Conservation (phyloP, 208 protist species). For the Trypanosoma vivax region DNA sequence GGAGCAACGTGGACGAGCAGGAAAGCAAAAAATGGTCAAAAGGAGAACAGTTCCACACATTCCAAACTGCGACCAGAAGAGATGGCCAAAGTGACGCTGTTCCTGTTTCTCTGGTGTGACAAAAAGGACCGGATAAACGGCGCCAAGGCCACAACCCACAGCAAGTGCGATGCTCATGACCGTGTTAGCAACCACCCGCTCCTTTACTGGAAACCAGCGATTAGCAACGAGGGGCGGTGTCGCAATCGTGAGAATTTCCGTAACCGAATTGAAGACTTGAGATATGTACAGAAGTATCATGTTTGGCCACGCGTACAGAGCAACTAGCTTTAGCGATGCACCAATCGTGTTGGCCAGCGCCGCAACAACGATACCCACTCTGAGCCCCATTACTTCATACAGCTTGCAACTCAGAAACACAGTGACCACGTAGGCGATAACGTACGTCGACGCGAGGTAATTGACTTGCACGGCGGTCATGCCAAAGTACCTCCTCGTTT, state of each 20-base stretch:
- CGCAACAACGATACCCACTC: constrained; percentile 42
- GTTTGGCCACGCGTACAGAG: constrained; percentile 55
- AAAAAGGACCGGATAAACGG: constrained; percentile 64
- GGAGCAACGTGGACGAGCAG: constrained; percentile 26
- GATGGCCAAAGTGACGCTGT: constrained; percentile 45
- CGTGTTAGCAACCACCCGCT: constrained; percentile 65
- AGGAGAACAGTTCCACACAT: constrained; percentile 27
- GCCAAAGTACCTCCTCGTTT: constrained; percentile 44
- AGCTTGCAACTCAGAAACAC: constrained; percentile 81
- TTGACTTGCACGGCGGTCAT: constrained; percentile 57
- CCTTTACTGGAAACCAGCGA: constrained; percentile 60
- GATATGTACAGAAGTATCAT: constrained; percentile 45
- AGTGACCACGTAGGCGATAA: constrained; percentile 67
- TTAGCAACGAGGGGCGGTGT: constrained; percentile 73
- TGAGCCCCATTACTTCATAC: constrained; percentile 64
- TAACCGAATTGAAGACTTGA: constrained; percentile 65
- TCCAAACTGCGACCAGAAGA: constrained; percentile 73
- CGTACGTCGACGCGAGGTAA: constrained; percentile 68
- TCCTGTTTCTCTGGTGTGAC: constrained; percentile 39
- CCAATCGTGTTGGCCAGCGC: constrained; percentile 42
- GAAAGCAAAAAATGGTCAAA: constrained; percentile 52
- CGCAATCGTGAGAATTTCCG: constrained; percentile 67
- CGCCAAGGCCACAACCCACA: constrained; percentile 61
- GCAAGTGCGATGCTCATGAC: constrained; percentile 57
- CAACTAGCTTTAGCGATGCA: constrained; percentile 53